Conservation (phyloP, 2,329 filamentous ascomycete genomes). For the Claviceps purpurea region DNA sequence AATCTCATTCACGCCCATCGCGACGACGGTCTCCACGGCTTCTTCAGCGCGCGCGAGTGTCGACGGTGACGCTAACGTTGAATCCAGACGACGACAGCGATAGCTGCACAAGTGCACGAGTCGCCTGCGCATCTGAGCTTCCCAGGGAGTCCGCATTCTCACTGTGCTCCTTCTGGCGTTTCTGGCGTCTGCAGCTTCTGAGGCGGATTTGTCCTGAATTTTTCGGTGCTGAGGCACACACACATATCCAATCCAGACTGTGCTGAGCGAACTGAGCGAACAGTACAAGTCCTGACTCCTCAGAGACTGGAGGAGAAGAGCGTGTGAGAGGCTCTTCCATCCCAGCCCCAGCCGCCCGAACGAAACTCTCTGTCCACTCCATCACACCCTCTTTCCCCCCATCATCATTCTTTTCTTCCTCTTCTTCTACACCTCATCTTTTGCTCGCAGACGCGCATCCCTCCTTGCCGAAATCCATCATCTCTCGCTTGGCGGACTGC, state of each 20-base stretch:
- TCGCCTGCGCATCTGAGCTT: background rate
- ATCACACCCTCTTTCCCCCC: constrained; percentile 5
- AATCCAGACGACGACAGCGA: constrained; percentile 3
- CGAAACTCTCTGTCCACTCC: constrained; percentile 6
- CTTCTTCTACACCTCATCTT: background rate
- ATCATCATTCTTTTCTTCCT: constrained; percentile 5
- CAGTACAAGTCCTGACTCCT: background rate
- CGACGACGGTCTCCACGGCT: constrained; percentile 14
- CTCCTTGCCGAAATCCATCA: background rate
- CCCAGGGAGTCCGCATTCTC: background rate
- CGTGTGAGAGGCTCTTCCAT: constrained; percentile 2
- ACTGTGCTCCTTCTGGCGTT: background rate
- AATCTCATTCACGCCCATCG: constrained; percentile 12
- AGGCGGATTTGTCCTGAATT: background rate
- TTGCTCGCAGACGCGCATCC: constrained; percentile 2
- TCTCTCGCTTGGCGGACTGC: constrained; percentile 2
- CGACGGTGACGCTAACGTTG: constrained; percentile 9
- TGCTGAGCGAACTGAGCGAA: background rate
- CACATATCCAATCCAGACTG: background rate
- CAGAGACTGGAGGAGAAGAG: constrained; percentile 1
- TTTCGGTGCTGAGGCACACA: constrained; percentile 6
- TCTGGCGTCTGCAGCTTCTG: background rate
- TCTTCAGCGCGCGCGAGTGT: constrained; percentile 11
- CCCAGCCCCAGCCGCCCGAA: constrained; percentile 10
- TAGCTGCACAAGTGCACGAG: background rate